Base-by-base conservation (phyloP, 306 rosid species). In the Cucumis hystrix region DNA sequence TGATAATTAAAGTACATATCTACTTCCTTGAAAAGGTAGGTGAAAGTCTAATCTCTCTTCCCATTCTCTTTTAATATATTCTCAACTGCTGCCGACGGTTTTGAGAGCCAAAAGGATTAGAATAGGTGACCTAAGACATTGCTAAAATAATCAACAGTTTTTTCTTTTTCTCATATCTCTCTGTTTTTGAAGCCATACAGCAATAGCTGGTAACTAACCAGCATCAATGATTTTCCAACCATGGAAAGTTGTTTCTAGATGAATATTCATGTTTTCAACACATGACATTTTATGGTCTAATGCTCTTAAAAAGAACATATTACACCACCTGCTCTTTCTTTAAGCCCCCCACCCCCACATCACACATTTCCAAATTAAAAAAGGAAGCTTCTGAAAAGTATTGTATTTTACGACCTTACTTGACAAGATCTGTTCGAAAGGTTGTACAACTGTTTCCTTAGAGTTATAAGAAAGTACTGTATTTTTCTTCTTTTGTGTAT, bases 1-100 rank as follows among this genome's bases (percentile, higher is more conserved):
- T 47, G 14, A 25, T 15, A 47, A 45, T 70, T 70, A 66, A 47
- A 70, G 76, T 70, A 70, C 59, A 70, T 12, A 70, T 70, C 76
- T 70, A 70, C 76, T 70, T 70, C 41, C 59, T 47, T 70, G 76
- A 14, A 70, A 23, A 23, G 58, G 76, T 70, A 47, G 76, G 76
- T 70, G 59, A 15, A 70, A 70, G 8, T 23, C 40, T 70, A 21
- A 25, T 69, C 54, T 66, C 43, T 66, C 73, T 37, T 66, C 30
- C 54, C 73, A 66, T 69, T 37, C 76, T 45, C 21, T 45, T 20
- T 70, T 20, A 70, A 47, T 70, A 70, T 70, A 70, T 70, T 70
- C 59, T 70, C 58, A 70, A 70, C 76, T 8, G 15, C 59, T 70
- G 40, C 76, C 76, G 76, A 70, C 76, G 58, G 59, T 69, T 43